Conservation (phyloP, 2,329 filamentous ascomycete genomes). For the Calonectria ilicicola region DNA sequence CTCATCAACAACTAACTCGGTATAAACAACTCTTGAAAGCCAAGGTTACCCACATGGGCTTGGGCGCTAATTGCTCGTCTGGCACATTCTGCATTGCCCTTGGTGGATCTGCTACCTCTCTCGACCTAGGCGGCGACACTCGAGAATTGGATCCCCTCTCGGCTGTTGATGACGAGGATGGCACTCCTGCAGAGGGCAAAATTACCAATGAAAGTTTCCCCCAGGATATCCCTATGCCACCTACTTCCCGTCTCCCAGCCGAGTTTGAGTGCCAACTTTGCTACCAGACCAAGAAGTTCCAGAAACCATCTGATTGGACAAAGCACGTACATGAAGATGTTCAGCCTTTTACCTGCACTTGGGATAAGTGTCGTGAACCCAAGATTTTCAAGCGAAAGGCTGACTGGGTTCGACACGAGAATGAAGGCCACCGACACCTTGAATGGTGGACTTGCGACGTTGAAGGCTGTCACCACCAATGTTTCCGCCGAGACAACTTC, state of each 20-base stretch:
- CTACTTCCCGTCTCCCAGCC: constrained; percentile 80
- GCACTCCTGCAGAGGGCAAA: constrained; percentile 75
- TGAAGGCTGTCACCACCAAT: constrained; percentile 83
- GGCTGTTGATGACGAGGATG: constrained; percentile 71
- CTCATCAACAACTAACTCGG: constrained; percentile 81
- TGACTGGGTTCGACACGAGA: constrained; percentile 95
- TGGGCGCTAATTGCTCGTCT: constrained; percentile 71
- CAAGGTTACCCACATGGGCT: constrained; percentile 76
- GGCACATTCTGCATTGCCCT: constrained; percentile 72
- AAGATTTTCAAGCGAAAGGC: constrained; percentile 97
- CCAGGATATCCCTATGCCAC: constrained; percentile 83
- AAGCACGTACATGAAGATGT: constrained; percentile 96
- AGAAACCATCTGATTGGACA: constrained; percentile 95
- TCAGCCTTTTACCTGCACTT: constrained; percentile 93
- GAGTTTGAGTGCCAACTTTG: constrained; percentile 92
- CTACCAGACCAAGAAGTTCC: constrained; percentile 85
- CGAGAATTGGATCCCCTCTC: constrained; percentile 69
- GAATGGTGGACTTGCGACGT: constrained; percentile 93
- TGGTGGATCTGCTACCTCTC: constrained; percentile 73
- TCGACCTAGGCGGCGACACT: constrained; percentile 70
- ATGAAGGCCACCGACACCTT: constrained; percentile 88
- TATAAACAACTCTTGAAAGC: constrained; percentile 82
- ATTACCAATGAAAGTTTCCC: constrained; percentile 83
- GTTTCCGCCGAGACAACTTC: constrained; percentile 92
- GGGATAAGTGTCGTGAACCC: constrained; percentile 82